Evolutionary conservation across 805 yeast genomes (phyloP).

Genomic region (Saccharomycopsis sp.): DNA sequence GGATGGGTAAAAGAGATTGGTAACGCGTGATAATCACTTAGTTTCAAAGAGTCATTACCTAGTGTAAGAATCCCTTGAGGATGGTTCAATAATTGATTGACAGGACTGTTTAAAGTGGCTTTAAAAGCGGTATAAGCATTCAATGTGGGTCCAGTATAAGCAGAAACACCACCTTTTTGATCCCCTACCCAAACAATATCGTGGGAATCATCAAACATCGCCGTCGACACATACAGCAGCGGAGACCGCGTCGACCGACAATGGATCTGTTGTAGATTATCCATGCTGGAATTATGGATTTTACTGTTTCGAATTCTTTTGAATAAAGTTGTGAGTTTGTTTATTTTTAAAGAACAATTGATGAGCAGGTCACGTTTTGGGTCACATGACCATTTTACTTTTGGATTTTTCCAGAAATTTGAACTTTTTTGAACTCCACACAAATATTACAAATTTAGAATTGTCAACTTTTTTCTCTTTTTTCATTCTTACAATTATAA

Average conservation of each 20-base stretch:
- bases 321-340: neutral
- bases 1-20: constrained; percentile 21
- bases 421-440: too few relatives aligned
- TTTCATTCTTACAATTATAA: too few relatives aligned
- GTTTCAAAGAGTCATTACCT: constrained; percentile 38
- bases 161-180: constrained; percentile 38
- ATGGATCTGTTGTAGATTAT: constrained; percentile 10
- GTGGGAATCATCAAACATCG: constrained; percentile 54
- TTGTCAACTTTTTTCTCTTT: too few relatives aligned
- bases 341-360: too few relatives aligned
- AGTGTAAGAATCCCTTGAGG: constrained; percentile 46
- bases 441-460: too few relatives aligned
- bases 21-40: constrained; percentile 50
- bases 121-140: constrained; percentile 51
- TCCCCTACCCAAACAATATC: constrained; percentile 87
- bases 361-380: too few relatives aligned
- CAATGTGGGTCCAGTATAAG: constrained; percentile 21
- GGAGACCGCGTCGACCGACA: constrained; percentile 5
- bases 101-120: constrained; percentile 32
- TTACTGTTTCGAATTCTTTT: neutral
- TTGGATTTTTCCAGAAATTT: too few relatives aligned
- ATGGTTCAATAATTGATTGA: constrained; percentile 43
- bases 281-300: constrained; percentile 4
- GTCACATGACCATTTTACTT: too few relatives aligned
- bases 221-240: neutral